phyloP scores from a whole-genome alignment of 768 basidiomycete genomes.

The Phlebiopsis flavidoalba region DNA sequence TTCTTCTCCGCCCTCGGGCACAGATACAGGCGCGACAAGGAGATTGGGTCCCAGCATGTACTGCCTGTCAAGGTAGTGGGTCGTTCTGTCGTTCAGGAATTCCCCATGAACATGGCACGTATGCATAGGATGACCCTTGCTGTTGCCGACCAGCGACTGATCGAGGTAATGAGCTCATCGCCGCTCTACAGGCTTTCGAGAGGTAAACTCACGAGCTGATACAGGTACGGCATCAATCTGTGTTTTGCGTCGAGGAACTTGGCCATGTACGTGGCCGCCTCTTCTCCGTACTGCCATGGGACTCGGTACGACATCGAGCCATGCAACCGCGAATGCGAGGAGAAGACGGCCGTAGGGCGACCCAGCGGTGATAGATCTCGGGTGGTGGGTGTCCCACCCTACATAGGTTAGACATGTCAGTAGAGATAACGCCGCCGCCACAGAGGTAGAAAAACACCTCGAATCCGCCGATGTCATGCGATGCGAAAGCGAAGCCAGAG shows the following conservation, averaged over 20 bases:
- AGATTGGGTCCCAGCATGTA: constrained; percentile 56
- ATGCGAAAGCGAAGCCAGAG: constrained; percentile 68
- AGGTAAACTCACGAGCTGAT: constrained; percentile 39
- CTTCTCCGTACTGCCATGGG: constrained; percentile 73
- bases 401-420: not conserved
- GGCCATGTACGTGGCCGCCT: constrained; percentile 59
- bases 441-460: constrained; percentile 37
- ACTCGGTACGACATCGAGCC: constrained; percentile 72
- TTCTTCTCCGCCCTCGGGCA: constrained; percentile 48
- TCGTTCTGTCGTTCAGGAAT: constrained; percentile 53
- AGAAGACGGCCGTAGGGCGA: constrained; percentile 73
- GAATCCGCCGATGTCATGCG: constrained; percentile 76
- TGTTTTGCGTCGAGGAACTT: constrained; percentile 60
- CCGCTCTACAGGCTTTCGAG: not conserved
- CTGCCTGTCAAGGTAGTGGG: constrained; percentile 56
- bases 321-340: constrained; percentile 70
- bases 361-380: constrained; percentile 72
- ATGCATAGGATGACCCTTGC: constrained; percentile 51
- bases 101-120: constrained; percentile 67
- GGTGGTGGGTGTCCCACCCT: constrained; percentile 66
- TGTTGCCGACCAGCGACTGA: constrained; percentile 22
- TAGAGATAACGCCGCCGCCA: not conserved
- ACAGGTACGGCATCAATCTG: constrained; percentile 71
- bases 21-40: constrained; percentile 60
- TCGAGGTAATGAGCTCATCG: not conserved